These are phyloP conservation scores for Coccomyxa subellipsoidea DNA, from an alignment of 163 green algal genomes.

Conservation along the genomic window DNA sequence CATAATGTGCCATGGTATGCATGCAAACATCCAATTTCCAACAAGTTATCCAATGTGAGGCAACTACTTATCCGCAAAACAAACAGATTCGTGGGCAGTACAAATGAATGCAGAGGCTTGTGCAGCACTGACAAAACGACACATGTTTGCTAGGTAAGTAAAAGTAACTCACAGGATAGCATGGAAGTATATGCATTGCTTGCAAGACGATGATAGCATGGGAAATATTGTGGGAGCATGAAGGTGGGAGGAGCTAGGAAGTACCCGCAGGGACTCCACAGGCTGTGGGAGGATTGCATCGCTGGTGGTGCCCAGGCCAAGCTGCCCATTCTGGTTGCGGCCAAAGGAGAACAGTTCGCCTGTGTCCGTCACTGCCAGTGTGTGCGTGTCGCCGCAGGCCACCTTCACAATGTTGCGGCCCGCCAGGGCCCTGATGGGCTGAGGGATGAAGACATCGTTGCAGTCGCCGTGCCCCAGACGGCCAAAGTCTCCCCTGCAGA, in stretches of 20 bases:
- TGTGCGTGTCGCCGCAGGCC: slow-evolving; percentile 89
- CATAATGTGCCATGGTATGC: not conserved
- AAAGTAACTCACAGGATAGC: too few species aligned
- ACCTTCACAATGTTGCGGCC: slow-evolving; percentile 54
- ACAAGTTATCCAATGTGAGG: too few species aligned
- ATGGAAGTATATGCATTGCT: too few species aligned
- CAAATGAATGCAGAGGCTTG: too few species aligned
- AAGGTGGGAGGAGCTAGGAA: not conserved
- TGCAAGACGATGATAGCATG: too few species aligned
- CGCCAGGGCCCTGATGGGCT: slow-evolving; percentile 60
- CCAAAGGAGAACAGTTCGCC: slow-evolving; percentile 73
- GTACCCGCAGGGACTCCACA: slow-evolving; percentile 67
- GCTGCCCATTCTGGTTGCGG: slow-evolving; percentile 84
- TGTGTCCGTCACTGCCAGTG: slow-evolving; percentile 49
- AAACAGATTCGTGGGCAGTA: too few species aligned
- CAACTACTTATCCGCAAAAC: too few species aligned
- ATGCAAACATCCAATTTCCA: too few species aligned
- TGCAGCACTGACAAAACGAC: too few species aligned
- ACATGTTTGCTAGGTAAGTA: too few species aligned
- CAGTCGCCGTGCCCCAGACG: slow-evolving; percentile 75
- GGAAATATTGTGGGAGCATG: too few species aligned
- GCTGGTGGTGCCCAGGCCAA: slow-evolving; percentile 72
- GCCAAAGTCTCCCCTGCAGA: slow-evolving; percentile 83
- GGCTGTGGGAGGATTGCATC: slow-evolving; percentile 62
- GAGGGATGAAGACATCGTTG: slow-evolving; percentile 77